phyloP scores from a whole-genome alignment of 805 yeast species.

The Sugiyamaella mastotermitis region DNA sequence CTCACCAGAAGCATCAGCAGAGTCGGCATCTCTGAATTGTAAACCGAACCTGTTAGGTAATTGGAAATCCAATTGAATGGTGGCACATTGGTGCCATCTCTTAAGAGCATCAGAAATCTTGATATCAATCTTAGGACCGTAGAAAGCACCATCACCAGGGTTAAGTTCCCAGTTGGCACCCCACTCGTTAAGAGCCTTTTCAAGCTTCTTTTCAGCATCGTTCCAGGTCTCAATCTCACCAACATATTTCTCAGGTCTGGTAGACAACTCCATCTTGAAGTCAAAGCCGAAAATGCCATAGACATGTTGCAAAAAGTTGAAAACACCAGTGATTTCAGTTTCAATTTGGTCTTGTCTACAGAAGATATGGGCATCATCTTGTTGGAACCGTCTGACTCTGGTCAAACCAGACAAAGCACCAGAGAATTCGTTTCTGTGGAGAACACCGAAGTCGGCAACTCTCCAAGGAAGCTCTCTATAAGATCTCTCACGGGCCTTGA shows the following conservation, averaged over 20 bases:
- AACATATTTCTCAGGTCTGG: slow-evolving; percentile 94
- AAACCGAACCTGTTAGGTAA: slow-evolving; percentile 90
- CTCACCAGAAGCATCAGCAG: slow-evolving; percentile 29
- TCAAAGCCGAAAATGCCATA: slow-evolving; percentile 93
- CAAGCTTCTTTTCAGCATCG: slow-evolving; percentile 79
- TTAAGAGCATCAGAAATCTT: slow-evolving; percentile 89
- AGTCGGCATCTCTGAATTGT: slow-evolving; percentile 56
- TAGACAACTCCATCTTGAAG: slow-evolving; percentile 93
- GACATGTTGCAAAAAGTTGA: slow-evolving; percentile 77
- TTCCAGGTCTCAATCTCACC: slow-evolving; percentile 96
- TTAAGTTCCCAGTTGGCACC: slow-evolving; percentile 92
- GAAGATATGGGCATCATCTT: slow-evolving; percentile 98
- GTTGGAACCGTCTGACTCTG: slow-evolving; percentile 98
- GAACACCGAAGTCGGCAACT: slow-evolving; percentile 96
- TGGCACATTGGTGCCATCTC: slow-evolving; percentile 99
- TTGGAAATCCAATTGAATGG: slow-evolving; percentile 98
- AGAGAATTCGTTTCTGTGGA: slow-evolving; percentile 93
- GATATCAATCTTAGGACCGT: slow-evolving; percentile 97
- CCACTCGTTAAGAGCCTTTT: slow-evolving; percentile 74
- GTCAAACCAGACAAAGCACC: slow-evolving; percentile 95
- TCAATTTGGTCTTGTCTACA: slow-evolving; percentile 90
- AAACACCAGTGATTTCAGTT: slow-evolving; percentile 72
- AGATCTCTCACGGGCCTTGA: slow-evolving; percentile 87
- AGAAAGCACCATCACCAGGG: slow-evolving; percentile 94
- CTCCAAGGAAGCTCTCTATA: slow-evolving; percentile 98